A percentile compares a stretch with the other conserved stretches of the same genome.
Conservation (phyloP, 805 yeast species). For the Candida dajiaensis region DNA sequence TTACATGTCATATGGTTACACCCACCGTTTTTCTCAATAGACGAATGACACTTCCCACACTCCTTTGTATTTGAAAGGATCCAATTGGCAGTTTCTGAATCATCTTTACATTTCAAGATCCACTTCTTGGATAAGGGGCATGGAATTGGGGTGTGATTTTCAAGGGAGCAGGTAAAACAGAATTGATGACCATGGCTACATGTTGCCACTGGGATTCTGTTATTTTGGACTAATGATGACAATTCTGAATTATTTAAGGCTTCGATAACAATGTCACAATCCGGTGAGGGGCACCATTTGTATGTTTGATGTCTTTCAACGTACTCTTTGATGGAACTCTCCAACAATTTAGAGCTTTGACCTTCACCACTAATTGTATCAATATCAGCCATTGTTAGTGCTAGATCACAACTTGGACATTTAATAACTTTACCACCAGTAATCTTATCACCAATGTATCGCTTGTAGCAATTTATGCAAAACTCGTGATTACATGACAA, state of each 20-base stretch:
- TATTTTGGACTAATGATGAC: conserved; percentile 1
- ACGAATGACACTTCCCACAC: conserved; percentile 76
- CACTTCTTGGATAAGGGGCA: conserved; percentile 65
- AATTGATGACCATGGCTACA: conserved; percentile 67
- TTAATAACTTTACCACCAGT: conserved; percentile 41
- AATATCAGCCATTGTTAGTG: conserved; percentile 31
- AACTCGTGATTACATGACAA: conserved; percentile 66
- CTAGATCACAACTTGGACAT: conserved; percentile 58
- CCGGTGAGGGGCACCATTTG: conserved; percentile 84
- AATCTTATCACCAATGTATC: conserved; percentile 46
- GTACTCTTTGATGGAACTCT: conserved; percentile 39
- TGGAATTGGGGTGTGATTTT: conserved; percentile 81
- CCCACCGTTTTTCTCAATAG: conserved; percentile 92
- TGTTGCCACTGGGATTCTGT: conserved; percentile 56
- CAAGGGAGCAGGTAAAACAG: conserved; percentile 70
- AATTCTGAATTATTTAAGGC: conserved; percentile 11
- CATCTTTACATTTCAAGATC: conserved; percentile 77
- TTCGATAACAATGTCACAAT: conserved; percentile 58
- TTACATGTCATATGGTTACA: conserved; percentile 94
- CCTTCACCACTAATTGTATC: conserved; percentile 35
- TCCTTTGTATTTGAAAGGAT: conserved; percentile 74
- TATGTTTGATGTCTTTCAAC: conserved; percentile 46
- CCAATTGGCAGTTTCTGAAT: conserved; percentile 87
- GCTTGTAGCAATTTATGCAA: conserved; percentile 64
- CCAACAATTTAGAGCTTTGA: conserved; percentile 25